A percentile compares a stretch with the other conserved stretches of the same genome.
Evolutionary conservation across 139 green algal species (phyloP).

Genomic region (Eudorina sp.): DNA sequence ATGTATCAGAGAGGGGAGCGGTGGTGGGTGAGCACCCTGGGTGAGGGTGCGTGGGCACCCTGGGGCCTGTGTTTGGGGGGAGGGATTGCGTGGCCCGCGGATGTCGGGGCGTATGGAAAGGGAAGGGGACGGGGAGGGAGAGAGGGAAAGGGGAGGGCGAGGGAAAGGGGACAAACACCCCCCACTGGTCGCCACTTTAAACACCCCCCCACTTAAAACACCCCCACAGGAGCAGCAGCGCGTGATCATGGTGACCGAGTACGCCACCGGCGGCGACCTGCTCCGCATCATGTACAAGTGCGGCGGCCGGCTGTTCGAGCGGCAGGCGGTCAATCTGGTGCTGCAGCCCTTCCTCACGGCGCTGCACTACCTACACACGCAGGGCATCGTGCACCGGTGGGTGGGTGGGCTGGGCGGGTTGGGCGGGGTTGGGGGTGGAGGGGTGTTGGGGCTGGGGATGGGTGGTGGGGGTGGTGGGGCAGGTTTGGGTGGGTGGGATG

Average conservation of each 20-base stretch:
- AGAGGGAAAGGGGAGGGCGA: too few species aligned
- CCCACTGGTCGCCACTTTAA: too few species aligned
- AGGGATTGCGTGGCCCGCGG: too few species aligned
- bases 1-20: too few species aligned
- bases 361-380: conserved; percentile 70
- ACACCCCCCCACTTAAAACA: background rate
- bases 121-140: too few species aligned
- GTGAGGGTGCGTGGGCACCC: too few species aligned
- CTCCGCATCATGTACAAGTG: conserved; percentile 65
- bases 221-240: conserved; percentile 62
- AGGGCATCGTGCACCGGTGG: conserved; percentile 50
- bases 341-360: conserved; percentile 64
- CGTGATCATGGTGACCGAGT: conserved; percentile 73
- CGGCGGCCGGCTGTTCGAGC: conserved; percentile 52
- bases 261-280: conserved; percentile 64
- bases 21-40: too few species aligned
- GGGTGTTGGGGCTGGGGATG: background rate
- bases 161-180: too few species aligned
- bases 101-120: too few species aligned
- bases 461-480: too few species aligned
- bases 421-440: background rate
- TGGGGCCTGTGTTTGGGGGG: too few species aligned
- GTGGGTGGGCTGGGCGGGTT: too few species aligned
- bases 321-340: conserved; percentile 59
- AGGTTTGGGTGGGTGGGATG: background rate